These are phyloP conservation scores for Penicillium sp. DNA, from an alignment of 2,329 filamentous ascomycete species.

Conservation along the genomic window DNA sequence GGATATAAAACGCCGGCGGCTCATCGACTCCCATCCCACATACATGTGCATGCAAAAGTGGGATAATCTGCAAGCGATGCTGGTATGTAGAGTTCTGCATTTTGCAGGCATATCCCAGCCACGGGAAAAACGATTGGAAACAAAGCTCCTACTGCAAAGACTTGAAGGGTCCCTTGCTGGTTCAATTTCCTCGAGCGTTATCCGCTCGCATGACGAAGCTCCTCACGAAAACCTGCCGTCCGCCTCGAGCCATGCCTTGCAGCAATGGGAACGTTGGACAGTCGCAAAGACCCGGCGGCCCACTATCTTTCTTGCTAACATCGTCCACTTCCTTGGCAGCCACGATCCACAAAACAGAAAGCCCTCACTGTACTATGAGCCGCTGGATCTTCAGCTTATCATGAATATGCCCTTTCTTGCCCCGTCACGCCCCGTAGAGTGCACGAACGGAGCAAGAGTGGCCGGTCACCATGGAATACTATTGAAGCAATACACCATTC, in stretches of 20 bases:
- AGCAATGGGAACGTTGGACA: constrained; percentile 4
- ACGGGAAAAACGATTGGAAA: constrained; percentile 16
- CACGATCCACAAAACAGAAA: constrained; percentile 9
- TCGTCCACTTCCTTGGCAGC: too few relatives aligned
- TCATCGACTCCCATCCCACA: constrained; percentile 18
- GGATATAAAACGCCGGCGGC: constrained; percentile 18
- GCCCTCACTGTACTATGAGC: constrained; percentile 22
- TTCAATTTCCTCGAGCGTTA: constrained; percentile 18
- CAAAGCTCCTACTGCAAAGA: constrained; percentile 1
- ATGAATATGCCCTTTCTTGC: constrained; percentile 23
- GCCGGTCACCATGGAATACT: not conserved
- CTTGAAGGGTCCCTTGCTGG: constrained; percentile 18
- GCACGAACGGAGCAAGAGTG: constrained; percentile 19
- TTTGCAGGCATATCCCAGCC: constrained; percentile 3
- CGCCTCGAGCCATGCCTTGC: not conserved
- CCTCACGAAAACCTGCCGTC: not conserved
- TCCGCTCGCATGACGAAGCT: constrained; percentile 9
- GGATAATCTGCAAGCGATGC: constrained; percentile 7
- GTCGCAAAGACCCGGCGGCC: constrained; percentile 20
- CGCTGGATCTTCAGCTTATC: constrained; percentile 22
- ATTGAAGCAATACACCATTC: not conserved
- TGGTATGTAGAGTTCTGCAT: constrained; percentile 10
- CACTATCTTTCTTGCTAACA: constrained; percentile 23
- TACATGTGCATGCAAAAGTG: constrained; percentile 13
- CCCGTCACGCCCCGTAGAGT: constrained; percentile 10